These are phyloP conservation scores for Magnolia officinalis DNA, from an alignment of 164 flowering plant species.

Conservation along the genomic window DNA sequence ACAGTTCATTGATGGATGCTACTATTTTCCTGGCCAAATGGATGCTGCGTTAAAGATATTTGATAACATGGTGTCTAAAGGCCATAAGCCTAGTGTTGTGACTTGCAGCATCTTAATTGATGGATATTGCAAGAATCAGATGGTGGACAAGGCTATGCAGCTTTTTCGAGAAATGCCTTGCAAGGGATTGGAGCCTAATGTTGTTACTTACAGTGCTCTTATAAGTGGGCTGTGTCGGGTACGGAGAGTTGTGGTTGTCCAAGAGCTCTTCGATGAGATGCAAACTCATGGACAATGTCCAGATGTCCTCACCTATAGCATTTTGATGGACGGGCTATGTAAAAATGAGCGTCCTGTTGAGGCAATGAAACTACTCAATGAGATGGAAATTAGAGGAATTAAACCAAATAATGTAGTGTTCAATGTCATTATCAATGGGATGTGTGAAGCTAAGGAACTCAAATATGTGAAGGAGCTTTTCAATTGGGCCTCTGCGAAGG, in stretches of 20 bases:
- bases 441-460: slow-evolving; percentile 19
- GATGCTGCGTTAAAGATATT: not conserved
- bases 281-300: slow-evolving; percentile 18
- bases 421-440: slow-evolving; percentile 38
- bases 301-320: slow-evolving; percentile 23
- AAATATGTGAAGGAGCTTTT: slow-evolving; percentile 38
- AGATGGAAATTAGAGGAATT: slow-evolving; percentile 12
- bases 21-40: not conserved
- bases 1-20: not conserved
- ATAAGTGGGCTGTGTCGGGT: slow-evolving; percentile 32
- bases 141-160: slow-evolving; percentile 31
- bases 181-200: slow-evolving; percentile 29
- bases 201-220: slow-evolving; percentile 35
- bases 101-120: slow-evolving; percentile 42
- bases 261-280: slow-evolving; percentile 36
- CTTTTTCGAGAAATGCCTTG: slow-evolving; percentile 29
- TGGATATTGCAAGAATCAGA: slow-evolving; percentile 32
- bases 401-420: slow-evolving; percentile 14
- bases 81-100: slow-evolving; percentile 16
- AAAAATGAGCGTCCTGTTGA: slow-evolving; percentile 26
- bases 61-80: not conserved
- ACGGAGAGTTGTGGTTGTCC: slow-evolving; percentile 38
- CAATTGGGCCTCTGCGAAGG: slow-evolving; percentile 17
- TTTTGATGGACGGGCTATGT: slow-evolving; percentile 48
- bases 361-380: slow-evolving; percentile 33